These are phyloP conservation scores for Suillus alpinus DNA, from an alignment of 768 basidiomycete species.

Conservation along the genomic window DNA sequence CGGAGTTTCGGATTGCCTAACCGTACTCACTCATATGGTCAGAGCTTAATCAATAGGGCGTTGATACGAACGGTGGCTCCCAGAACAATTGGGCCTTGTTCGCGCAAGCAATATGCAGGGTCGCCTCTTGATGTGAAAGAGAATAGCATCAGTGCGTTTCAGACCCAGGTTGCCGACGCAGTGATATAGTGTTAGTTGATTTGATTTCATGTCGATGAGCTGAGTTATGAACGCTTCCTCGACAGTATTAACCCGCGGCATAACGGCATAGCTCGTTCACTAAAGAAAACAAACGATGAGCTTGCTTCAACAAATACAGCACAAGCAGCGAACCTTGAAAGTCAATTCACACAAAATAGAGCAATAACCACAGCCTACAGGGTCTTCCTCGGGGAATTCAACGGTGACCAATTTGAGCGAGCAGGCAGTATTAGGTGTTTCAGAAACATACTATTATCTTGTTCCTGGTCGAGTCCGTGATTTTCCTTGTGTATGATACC, in stretches of 20 bases:
- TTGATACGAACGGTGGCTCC: background rate
- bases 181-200: background rate
- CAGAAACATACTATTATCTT: background rate
- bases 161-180: background rate
- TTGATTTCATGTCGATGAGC: background rate
- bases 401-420: background rate
- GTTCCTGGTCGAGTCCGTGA: background rate
- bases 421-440: background rate
- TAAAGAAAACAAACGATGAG: background rate
- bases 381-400: background rate
- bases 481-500: background rate
- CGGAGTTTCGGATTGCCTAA: conserved; percentile 8
- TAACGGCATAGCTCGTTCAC: background rate
- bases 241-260: background rate
- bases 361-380: background rate
- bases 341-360: background rate
- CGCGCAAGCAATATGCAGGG: conserved; percentile 1
- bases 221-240: background rate
- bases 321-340: background rate
- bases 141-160: background rate
- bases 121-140: background rate
- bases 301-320: background rate
- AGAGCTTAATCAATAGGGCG: background rate
- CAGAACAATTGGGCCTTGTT: background rate
- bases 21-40: too few relatives aligned